Percentiles rank a stretch among this genome's conserved stretches.
Evolutionary conservation across 257 asterid species (phyloP).

Genomic region (Sherardia arvensis): DNA sequence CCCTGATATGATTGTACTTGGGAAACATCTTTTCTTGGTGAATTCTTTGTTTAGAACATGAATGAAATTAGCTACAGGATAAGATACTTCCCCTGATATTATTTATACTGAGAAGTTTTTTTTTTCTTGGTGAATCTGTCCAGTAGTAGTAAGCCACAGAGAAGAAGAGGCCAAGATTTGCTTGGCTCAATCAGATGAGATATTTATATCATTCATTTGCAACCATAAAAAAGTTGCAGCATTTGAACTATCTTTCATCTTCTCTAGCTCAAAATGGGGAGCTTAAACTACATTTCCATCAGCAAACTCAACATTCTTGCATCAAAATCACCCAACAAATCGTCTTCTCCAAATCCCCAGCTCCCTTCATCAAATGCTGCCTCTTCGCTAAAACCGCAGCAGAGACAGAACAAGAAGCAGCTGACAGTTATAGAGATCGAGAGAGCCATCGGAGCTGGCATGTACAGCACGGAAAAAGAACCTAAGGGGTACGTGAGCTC

Average conservation of each 20-base stretch:
- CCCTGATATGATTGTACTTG: not conserved
- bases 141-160: not conserved
- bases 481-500: conserved; percentile 28
- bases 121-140: conserved; percentile 3
- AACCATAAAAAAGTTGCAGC: conserved; percentile 1
- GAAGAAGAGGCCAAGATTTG: not conserved
- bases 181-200: conserved; percentile 4
- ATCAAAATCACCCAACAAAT: conserved; percentile 27
- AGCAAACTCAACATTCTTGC: conserved; percentile 27
- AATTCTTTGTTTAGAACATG: not conserved
- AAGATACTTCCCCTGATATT: not conserved
- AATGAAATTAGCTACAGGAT: not conserved
- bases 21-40: not conserved
- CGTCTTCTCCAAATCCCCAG: conserved; percentile 27
- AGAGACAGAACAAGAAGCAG: conserved; percentile 19
- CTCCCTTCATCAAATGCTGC: conserved; percentile 12
- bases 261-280: conserved; percentile 19
- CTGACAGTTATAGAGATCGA: conserved; percentile 63
- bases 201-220: not conserved
- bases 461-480: conserved; percentile 50
- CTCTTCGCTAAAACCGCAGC: conserved; percentile 11
- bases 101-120: no score
- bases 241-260: not conserved
- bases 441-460: conserved; percentile 75
- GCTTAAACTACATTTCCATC: conserved; percentile 34